A percentile compares a stretch with the other conserved stretches of the same genome.
phyloP scores from a whole-genome alignment of 768 basidiomycete genomes.

The Rhizopogon rudus region DNA sequence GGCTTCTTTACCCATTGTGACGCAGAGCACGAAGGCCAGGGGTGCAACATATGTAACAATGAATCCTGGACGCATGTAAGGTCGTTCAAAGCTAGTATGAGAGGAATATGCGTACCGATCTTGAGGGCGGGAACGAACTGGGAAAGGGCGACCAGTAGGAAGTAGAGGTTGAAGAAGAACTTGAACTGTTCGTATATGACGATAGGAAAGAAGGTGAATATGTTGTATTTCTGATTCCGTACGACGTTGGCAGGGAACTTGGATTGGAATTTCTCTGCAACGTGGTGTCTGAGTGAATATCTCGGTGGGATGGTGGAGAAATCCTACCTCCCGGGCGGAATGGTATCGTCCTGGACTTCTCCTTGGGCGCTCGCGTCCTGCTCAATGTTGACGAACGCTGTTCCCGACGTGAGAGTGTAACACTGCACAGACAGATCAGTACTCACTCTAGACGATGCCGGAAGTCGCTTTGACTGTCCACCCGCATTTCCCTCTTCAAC shows the following conservation, averaged over 20 bases:
- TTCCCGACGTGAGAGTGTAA: not conserved
- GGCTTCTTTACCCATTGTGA: conserved; percentile 99
- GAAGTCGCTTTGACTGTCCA: conserved; percentile 21
- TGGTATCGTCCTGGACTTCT: conserved; percentile 73
- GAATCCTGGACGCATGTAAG: conserved; percentile 54
- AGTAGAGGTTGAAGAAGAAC: conserved; percentile 99
- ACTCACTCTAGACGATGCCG: conserved; percentile 18
- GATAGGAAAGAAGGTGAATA: conserved; percentile 93
- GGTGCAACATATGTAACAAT: conserved; percentile 96
- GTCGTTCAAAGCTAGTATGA: not conserved
- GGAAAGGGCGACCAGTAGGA: conserved; percentile 91
- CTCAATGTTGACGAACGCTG: conserved; percentile 20
- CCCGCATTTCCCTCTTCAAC: conserved; percentile 32
- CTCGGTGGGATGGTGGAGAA: not conserved
- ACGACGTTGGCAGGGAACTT: conserved; percentile 85
- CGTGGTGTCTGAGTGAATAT: conserved; percentile 2
- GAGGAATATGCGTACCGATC: conserved; percentile 58
- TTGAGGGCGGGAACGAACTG: conserved; percentile 96
- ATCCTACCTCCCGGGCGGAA: conserved; percentile 65
- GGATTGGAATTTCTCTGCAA: conserved; percentile 63
- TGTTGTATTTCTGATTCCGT: conserved; percentile 97
- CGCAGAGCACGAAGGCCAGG: conserved; percentile 87
- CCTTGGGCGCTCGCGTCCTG: conserved; percentile 34
- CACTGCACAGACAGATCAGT: not conserved
- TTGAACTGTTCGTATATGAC: conserved; percentile 99